Evolutionary conservation across 371 early-diverging fungal species (phyloP).

Genomic region (Syncephalastrum monosporum): DNA sequence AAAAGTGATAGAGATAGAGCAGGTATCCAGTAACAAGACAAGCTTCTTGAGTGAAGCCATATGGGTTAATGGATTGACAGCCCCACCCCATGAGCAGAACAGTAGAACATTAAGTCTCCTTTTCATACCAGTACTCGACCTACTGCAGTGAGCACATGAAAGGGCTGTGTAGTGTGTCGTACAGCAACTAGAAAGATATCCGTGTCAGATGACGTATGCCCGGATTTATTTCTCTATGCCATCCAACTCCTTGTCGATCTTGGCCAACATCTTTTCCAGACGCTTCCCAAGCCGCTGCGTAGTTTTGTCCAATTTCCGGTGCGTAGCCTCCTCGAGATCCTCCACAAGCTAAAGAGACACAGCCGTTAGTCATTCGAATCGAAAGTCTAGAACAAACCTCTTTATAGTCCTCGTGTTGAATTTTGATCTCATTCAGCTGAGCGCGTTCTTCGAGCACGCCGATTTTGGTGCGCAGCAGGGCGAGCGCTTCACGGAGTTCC

Average conservation of each 20-base stretch:
- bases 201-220: too few species aligned
- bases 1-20: too few species aligned
- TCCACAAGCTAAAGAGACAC: constrained; percentile 37
- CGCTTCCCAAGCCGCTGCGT: constrained; percentile 56
- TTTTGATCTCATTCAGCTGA: constrained; percentile 61
- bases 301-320: constrained; percentile 53
- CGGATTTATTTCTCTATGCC: constrained; percentile 36
- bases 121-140: too few species aligned
- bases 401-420: constrained; percentile 64
- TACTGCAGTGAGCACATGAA: too few species aligned
- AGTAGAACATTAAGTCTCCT: too few species aligned
- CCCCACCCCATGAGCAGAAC: too few species aligned
- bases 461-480: constrained; percentile 58
- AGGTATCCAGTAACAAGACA: too few species aligned
- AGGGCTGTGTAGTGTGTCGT: too few species aligned
- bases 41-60: too few species aligned
- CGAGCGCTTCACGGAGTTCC: constrained; percentile 60
- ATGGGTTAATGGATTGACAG: too few species aligned
- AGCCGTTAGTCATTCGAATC: not conserved
- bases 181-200: too few species aligned
- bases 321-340: constrained; percentile 54
- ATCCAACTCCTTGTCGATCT: constrained; percentile 69
- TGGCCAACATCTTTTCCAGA: constrained; percentile 63
- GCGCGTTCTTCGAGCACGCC: constrained; percentile 64
- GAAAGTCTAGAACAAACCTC: constrained; percentile 34